These are phyloP conservation scores for Ceratocystis cacaofunesta DNA, from an alignment of 2,329 filamentous ascomycete genomes.

Conservation along the genomic window DNA sequence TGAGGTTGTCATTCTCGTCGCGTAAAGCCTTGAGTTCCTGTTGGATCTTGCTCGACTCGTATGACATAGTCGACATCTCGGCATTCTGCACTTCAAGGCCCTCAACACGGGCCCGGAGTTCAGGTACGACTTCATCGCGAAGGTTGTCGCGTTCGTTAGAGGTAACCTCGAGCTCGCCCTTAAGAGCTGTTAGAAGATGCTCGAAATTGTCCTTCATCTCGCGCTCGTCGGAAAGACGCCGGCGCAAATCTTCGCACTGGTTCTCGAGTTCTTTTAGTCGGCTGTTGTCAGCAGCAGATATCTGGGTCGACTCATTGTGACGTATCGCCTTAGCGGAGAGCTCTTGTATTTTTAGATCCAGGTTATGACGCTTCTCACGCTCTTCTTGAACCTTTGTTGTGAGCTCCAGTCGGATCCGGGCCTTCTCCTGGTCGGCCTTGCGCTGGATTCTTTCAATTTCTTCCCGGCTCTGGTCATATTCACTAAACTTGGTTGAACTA, in stretches of 20 bases:
- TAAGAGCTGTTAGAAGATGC: slow-evolving; percentile 72
- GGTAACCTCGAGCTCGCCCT: slow-evolving; percentile 64
- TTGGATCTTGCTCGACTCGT: slow-evolving; percentile 71
- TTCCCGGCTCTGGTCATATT: slow-evolving; percentile 45
- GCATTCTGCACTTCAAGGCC: slow-evolving; percentile 61
- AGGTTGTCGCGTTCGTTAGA: slow-evolving; percentile 85
- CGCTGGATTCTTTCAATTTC: slow-evolving; percentile 74
- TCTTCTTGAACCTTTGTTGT: slow-evolving; percentile 81
- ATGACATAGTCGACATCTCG: slow-evolving; percentile 57
- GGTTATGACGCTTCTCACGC: slow-evolving; percentile 53
- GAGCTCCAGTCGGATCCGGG: slow-evolving; percentile 69
- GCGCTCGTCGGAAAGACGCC: slow-evolving; percentile 70
- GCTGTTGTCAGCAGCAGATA: slow-evolving; percentile 39
- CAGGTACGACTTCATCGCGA: slow-evolving; percentile 72
- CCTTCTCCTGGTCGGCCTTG: slow-evolving; percentile 79
- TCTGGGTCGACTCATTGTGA: slow-evolving; percentile 39
- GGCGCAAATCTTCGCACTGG: slow-evolving; percentile 66
- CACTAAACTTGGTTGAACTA: slow-evolving; percentile 65
- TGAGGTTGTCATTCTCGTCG: slow-evolving; percentile 47
- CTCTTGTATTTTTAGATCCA: slow-evolving; percentile 72
- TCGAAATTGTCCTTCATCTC: slow-evolving; percentile 87
- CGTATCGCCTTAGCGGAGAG: slow-evolving; percentile 65
- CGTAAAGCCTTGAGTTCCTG: slow-evolving; percentile 66
- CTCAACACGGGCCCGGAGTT: slow-evolving; percentile 60
- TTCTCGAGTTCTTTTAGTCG: slow-evolving; percentile 65